Evolutionary conservation across 352 stramenopile genomes (phyloP), one percentile per base, ranked within the genome.

Genomic region (Globisporangium carolinianum): DNA sequence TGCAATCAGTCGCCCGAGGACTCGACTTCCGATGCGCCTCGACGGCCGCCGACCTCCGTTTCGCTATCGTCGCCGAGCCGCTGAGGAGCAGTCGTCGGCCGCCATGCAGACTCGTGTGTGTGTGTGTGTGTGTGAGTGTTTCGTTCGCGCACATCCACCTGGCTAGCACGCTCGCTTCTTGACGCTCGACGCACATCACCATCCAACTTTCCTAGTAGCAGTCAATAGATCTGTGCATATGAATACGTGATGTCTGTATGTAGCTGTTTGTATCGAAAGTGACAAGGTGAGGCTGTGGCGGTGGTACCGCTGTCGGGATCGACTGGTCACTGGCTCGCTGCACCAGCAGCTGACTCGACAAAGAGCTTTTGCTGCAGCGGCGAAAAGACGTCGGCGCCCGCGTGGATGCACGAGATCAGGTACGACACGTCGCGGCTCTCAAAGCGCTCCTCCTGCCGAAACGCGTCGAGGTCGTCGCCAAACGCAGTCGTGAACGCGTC

Each of bases 321-420:
- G 24, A 24, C 24, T 24, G 24, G 24, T 24, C 24, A 24, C 24
- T 24, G 24, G 2, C 24, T 24, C 24, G 24, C 24, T 24, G 24
- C 24, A 24, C 24, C 24, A 2, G 24, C 24, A 24, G 24, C 24
- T 24, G 24, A 24, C 24, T 24, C 24, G 24, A 24, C 24, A 24
- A 94, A 91, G 32, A 94, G 79, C 65, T 83, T 85, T 58, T 94
- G 85, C 60, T 95, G 83, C 46, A 93, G 65, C 14, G 83, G 81
- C 32, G 83, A 76, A 63, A 92, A 93, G 51, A 93, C 69, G 67
- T 95, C 83, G 50, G 69, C 81, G 35, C 83, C 80, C 9, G 79
- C 72, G 53, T 91, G 76, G 62, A 95, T 93, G 61, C 83, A 89
- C 45, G 81, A 89, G 65, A 95, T 92, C 84, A 95, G 89, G 87